Conservation (phyloP, 352 stramenopile genomes). For the Aphanomyces astaci region DNA sequence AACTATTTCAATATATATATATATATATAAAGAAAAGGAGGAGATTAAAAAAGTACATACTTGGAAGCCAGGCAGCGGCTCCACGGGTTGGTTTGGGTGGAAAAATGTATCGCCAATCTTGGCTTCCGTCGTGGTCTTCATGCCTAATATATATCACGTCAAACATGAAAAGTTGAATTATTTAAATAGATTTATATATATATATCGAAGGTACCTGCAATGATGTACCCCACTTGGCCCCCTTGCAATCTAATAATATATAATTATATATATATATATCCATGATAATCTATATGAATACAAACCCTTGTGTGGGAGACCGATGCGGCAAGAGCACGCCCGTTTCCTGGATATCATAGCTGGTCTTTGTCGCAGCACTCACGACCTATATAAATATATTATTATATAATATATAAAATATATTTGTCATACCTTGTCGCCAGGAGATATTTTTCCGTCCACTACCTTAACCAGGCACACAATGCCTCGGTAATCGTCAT, state of each 20-base stretch:
- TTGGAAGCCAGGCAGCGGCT: slow-evolving; percentile 69
- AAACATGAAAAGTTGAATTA: too few species aligned
- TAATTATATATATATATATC: neutral
- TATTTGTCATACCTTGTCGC: slow-evolving; percentile 36
- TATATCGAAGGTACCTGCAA: slow-evolving; percentile 56
- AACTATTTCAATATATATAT: too few species aligned
- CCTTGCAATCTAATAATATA: slow-evolving; percentile 46
- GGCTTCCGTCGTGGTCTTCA: slow-evolving; percentile 96
- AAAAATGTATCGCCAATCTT: slow-evolving; percentile 87
- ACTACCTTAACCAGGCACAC: slow-evolving; percentile 93
- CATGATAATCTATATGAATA: neutral
- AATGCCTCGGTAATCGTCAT: slow-evolving; percentile 92
- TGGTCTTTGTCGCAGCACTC: slow-evolving; percentile 44
- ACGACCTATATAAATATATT: too few species aligned
- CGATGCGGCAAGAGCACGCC: slow-evolving; percentile 89
- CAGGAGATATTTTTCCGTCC: slow-evolving; percentile 83
- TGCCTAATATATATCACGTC: slow-evolving; percentile 33
- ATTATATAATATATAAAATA: neutral
- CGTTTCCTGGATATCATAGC: slow-evolving; percentile 94
- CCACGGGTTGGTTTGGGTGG: slow-evolving; percentile 49
- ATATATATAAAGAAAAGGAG: too few species aligned
- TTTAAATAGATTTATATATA: too few species aligned
- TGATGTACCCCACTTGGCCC: slow-evolving; percentile 96
- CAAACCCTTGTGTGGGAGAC: slow-evolving; percentile 49
- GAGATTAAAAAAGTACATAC: neutral